Evolutionary conservation across 202 grass and related monocot species (phyloP), one percentile per base, ranked within the genome.

Genomic region (Setaria italica): DNA sequence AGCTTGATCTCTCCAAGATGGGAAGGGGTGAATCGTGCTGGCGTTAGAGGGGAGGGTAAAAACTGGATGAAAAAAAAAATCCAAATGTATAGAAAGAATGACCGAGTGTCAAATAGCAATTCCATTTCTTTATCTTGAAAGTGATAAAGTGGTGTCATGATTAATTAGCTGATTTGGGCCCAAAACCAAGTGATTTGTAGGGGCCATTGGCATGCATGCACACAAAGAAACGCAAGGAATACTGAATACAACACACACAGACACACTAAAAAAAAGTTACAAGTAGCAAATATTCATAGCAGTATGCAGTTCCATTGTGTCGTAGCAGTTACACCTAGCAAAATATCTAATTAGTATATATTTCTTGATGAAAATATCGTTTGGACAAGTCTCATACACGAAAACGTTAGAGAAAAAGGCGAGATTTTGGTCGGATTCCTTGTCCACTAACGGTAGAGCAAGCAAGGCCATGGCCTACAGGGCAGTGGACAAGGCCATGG

Each of bases 361-460:
- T 2, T 56, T 56, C 20, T 5, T 56, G 25, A 25, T 20, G 17
- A 20, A 56, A 56, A 56, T 1, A 7, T 56, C 20, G 53, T 57
- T 20, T 57, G 9, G 54, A n/a, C 7, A n/a, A 19, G 19, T 8
- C 0, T n/a, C 19, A 2, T 57, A 15, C 4, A 62, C 51, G 56
- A 58, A 21, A 58, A 58, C 7, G 56, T 9, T 21, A 58, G n/a
- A 72, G 29, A 37, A 37, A 74, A 55, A 19, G 16, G 9, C 0
- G 17, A 58, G 75, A 17, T 16, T 77, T 21, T 41, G 56, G 35
- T 78, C 5, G 58, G 76, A 79, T 64, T 34, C 77, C 29, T 11
- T 65, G 77, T 50, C 77, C 59, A 20, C 13, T 56, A 79, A 64
- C 58, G 76, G 76, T 12, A 32, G 21, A 79, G 5, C 58, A 78